These are phyloP conservation scores for Hamamelis virginiana DNA, from an alignment of 164 flowering plant genomes.

Conservation along the genomic window DNA sequence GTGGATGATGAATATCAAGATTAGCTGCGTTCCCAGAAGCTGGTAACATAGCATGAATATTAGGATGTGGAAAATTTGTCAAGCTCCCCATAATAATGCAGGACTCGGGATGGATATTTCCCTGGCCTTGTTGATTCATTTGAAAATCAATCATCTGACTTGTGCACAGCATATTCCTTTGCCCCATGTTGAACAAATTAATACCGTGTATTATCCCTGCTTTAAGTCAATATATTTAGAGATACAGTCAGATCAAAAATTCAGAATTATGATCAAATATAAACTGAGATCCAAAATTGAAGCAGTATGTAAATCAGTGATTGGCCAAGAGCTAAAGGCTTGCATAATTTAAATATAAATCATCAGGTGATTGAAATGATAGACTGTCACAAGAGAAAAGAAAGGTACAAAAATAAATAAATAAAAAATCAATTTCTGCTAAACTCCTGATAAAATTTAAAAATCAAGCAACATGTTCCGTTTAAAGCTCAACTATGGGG, in stretches of 20 bases:
- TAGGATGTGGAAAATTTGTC: constrained; percentile 43
- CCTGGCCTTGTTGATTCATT: constrained; percentile 46
- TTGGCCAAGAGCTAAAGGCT: background rate
- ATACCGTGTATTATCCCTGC: constrained; percentile 16
- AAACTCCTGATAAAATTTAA: too few species aligned
- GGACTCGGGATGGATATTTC: constrained; percentile 51
- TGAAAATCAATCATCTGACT: constrained; percentile 51
- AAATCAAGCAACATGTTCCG: too few species aligned
- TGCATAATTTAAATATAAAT: too few species aligned
- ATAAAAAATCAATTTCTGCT: too few species aligned
- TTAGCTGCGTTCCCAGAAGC: constrained; percentile 42
- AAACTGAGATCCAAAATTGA: background rate
- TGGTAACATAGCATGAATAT: constrained; percentile 36
- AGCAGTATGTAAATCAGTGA: background rate
- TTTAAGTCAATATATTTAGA: background rate
- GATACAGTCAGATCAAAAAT: background rate
- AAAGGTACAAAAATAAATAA: too few species aligned
- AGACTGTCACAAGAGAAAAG: too few species aligned
- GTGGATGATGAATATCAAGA: constrained; percentile 38
- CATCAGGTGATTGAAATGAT: too few species aligned
- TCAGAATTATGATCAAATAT: background rate
- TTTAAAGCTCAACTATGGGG: too few species aligned
- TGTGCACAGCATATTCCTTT: constrained; percentile 48
- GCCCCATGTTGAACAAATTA: constrained; percentile 46
- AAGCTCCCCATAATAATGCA: constrained; percentile 35